These are phyloP conservation scores for Trematosphaeria pertusa DNA, from an alignment of 2,329 filamentous ascomycete genomes.

Conservation along the genomic window DNA sequence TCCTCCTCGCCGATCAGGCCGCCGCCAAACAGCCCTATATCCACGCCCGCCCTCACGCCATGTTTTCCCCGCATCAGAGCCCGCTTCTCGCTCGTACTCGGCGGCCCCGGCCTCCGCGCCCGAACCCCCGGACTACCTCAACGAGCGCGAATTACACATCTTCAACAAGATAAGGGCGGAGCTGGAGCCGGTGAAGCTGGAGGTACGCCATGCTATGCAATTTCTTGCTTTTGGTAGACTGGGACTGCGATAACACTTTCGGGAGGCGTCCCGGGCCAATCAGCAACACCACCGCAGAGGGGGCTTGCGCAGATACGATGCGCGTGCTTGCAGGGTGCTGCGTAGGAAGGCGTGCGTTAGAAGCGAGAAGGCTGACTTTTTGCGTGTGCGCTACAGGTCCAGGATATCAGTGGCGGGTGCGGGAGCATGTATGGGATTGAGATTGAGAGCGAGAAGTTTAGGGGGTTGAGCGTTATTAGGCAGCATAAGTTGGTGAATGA, in stretches of 20 bases:
- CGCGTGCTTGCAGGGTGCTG: too few relatives aligned
- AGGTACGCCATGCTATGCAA: too few relatives aligned
- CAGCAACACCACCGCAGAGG: too few relatives aligned
- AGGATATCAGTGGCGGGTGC: constrained; percentile 83
- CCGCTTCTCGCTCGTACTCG: too few relatives aligned
- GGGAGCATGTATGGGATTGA: constrained; percentile 89
- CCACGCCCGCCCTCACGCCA: constrained; percentile 10
- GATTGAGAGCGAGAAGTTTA: constrained; percentile 74
- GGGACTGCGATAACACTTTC: too few relatives aligned
- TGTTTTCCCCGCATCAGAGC: constrained; percentile 16
- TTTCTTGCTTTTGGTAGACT: too few relatives aligned
- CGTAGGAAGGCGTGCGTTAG: too few relatives aligned
- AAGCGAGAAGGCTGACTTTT: too few relatives aligned
- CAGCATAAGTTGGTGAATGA: constrained; percentile 84
- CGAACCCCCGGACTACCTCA: constrained; percentile 56
- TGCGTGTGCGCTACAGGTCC: too few relatives aligned
- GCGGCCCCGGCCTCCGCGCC: too few relatives aligned
- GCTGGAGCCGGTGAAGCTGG: constrained; percentile 53
- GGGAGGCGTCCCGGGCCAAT: too few relatives aligned
- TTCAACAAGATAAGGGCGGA: constrained; percentile 55
- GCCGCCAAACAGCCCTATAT: constrained; percentile 11
- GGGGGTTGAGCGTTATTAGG: constrained; percentile 74
- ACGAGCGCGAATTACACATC: constrained; percentile 54
- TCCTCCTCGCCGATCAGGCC: constrained; percentile 1
- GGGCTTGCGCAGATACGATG: too few relatives aligned